Evolutionary conservation across 306 rosid species (phyloP).

Genomic region (cucumber (Cucumis sativus)): Cucumber_9930_V3 NC_026657.2:9577501-9578000

Average conservation of each 20-base stretch:
- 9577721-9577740: background rate
- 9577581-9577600: background rate
- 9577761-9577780: background rate
- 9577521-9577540: conserved; percentile 3
- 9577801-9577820: background rate
- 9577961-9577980: background rate
- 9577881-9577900: background rate
- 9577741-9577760: background rate
- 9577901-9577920: background rate
- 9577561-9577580: background rate
- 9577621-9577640: background rate
- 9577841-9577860: background rate
- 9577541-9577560: background rate
- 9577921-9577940: background rate
- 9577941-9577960: background rate
- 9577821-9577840: background rate
- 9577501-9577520: conserved; percentile 83
- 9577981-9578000: background rate
- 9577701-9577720: background rate
- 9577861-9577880: background rate
- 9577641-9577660: background rate
- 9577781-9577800: background rate
- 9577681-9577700: background rate
- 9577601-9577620: background rate
- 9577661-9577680: background rate